Base-by-base conservation (phyloP, 1,284 basidiomycete species). In the Lignosus rhinocerotis region DNA sequence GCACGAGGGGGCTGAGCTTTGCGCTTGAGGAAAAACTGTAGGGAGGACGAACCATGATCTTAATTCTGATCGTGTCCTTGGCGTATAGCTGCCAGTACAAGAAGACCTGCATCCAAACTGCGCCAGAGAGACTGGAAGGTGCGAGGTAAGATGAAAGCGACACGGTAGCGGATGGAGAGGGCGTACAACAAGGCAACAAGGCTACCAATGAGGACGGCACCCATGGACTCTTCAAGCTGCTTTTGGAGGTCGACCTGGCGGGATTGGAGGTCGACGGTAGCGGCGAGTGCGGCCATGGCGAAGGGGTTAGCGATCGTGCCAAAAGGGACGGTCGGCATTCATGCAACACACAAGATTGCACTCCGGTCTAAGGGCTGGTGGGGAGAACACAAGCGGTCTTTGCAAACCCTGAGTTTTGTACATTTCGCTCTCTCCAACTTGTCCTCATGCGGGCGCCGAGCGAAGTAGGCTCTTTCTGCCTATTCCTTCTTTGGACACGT, bases 51-150 rank as follows among this genome's bases (percentile, higher is more conserved):
- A 63, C 64, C 57, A 63, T 61, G 39, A 57, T 3, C 31, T 65
- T 65, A 34, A 59, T 54, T 7, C 48, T 50, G 6, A 51, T 10
- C 8, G 34, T 38, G 31, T 65, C 64, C 41, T 53, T 54, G 11
- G 61, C 61, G 36, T 65, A 65, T 16, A 62, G 31, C 34, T 59
- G 58, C 32, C 47, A 59, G 36, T 65, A 65, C 43, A 65, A 38
- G 41, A 63, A 58, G 45, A 54, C 58, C 52, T 65, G 64, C 63
- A 64, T 64, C 11, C 38, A 49, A 3, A 62, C 63, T 10, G 60
- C 63, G 11, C 63, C 63, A 17, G 63, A 64, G 7, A 64, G 60
- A 32, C 63, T 64, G 48, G 30, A 12, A 33, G n/a, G 25, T 25
- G n/a, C 25, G 25, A 46, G 4, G 16, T 41, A 6, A 21, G 21